phyloP scores from a whole-genome alignment of 1,284 basidiomycete genomes.

The Vanrija sp. region DNA sequence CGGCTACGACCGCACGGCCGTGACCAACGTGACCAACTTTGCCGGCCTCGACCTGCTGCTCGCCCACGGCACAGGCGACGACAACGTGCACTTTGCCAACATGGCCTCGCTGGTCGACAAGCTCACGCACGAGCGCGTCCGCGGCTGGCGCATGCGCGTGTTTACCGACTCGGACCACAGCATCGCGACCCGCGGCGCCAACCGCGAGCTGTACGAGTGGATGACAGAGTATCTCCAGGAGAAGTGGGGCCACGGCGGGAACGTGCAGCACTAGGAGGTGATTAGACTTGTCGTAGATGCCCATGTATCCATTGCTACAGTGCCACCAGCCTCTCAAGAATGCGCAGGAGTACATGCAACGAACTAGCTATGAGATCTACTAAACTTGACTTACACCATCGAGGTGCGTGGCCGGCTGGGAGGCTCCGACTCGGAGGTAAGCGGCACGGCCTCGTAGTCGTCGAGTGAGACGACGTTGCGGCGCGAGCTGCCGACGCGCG shows the following conservation, averaged over 20 bases:
- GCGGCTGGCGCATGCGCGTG: constrained; percentile 85
- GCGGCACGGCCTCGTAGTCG: constrained; percentile 42
- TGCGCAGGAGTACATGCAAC: too few species aligned
- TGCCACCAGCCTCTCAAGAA: too few species aligned
- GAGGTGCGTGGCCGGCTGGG: too few species aligned
- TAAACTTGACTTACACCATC: too few species aligned
- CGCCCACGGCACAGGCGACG: constrained; percentile 89
- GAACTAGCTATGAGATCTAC: too few species aligned
- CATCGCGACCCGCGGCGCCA: constrained; percentile 68
- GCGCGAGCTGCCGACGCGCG: constrained; percentile 13
- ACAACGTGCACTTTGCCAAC: constrained; percentile 90
- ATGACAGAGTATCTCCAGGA: constrained; percentile 78
- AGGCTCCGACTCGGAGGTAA: background rate
- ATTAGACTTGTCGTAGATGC: background rate
- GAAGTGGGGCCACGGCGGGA: constrained; percentile 84
- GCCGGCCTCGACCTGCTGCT: constrained; percentile 68
- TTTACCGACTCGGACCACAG: constrained; percentile 86
- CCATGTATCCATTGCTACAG: background rate
- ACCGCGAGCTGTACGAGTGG: constrained; percentile 80
- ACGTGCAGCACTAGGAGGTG: constrained; percentile 24
- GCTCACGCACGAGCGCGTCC: constrained; percentile 71
- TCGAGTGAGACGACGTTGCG: constrained; percentile 7
- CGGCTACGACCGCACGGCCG: constrained; percentile 79
- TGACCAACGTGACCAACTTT: constrained; percentile 82
- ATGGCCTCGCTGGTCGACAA: constrained; percentile 86